phyloP scores from a whole-genome alignment of 2,329 filamentous ascomycete species.

The Nemania sp. region DNA sequence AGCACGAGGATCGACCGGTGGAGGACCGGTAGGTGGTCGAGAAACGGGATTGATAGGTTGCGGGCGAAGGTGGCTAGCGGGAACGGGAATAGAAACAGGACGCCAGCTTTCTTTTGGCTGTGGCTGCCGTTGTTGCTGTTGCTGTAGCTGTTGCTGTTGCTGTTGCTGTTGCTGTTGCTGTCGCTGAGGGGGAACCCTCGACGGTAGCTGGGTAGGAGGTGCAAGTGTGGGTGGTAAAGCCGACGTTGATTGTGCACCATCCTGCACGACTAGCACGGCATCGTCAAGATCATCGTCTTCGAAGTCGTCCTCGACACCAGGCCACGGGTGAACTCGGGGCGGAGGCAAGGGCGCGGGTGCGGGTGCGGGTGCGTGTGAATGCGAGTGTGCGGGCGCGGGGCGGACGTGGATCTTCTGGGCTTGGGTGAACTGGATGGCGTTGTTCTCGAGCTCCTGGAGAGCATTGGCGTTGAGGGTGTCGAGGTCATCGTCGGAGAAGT shows the following conservation, averaged over 20 bases:
- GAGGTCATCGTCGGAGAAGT: slow-evolving; percentile 73
- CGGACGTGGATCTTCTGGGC: slow-evolving; percentile 52
- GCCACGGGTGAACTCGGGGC: slow-evolving; percentile 27
- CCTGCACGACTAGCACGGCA: slow-evolving; percentile 67
- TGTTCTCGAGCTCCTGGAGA: slow-evolving; percentile 72
- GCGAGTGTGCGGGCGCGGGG: neutral
- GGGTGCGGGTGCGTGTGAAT: too few species aligned
- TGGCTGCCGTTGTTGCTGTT: slow-evolving; percentile 36
- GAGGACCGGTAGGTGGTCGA: slow-evolving; percentile 29
- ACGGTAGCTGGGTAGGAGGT: slow-evolving; percentile 19
- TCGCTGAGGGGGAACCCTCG: slow-evolving; percentile 32
- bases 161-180: slow-evolving; percentile 31
- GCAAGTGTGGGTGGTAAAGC: slow-evolving; percentile 42
- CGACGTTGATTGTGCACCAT: slow-evolving; percentile 58
- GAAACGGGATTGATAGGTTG: slow-evolving; percentile 35
- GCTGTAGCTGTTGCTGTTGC: neutral
- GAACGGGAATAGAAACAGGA: slow-evolving; percentile 42
- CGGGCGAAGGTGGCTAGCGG: slow-evolving; percentile 43
- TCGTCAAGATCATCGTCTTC: slow-evolving; percentile 71
- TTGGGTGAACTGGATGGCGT: slow-evolving; percentile 72
- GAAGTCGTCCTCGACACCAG: slow-evolving; percentile 57
- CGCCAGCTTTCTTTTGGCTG: slow-evolving; percentile 38
- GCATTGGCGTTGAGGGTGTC: slow-evolving; percentile 69
- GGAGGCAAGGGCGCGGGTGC: neutral
- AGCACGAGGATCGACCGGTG: slow-evolving; percentile 29